Base-by-base conservation (phyloP, 495 filamentous ascomycete species). In the Lophiotrema nucula region DNA sequence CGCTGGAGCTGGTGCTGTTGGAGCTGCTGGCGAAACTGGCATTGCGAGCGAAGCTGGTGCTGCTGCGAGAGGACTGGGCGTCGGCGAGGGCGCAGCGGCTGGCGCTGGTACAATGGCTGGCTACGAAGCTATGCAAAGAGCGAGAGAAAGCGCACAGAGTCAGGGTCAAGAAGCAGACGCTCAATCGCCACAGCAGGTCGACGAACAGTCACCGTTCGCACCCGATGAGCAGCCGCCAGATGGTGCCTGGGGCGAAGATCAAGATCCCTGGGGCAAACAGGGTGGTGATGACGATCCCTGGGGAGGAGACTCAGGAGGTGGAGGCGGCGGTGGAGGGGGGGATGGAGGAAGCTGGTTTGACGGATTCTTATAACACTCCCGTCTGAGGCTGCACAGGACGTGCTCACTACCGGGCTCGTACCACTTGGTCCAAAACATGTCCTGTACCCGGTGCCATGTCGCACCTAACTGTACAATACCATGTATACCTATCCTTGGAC, bases 41-140 rank as follows among this genome's bases (percentile, higher is more conserved):
- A 79, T 77, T 21, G 75, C 59, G 13, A 70, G 39, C 15, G 71
- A 63, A 45, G 70, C 62, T 27, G 71, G 68, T 49, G 72, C 64
- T 8, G 63, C 67, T 19, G 75, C 74, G 15, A 72, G 72, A 16
- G 74, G 70, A 47, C 70, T 73, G 2, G 80, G 77, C 52, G 73
- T 76, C 2, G 66, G 76, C 18, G 78, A 73, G 46, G 70, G 66
- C 10, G 70, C 67, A 15, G 76, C 68, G 47, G 73, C 75, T 10
- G 81, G 81, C 2, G 83, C 82, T 18, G 83, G 81, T 12, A 74
- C 80, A 6, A 77, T 84, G 72, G 82, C 81, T 18, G 84, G 81
- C 12, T 84, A 84, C 66, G 84, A 85, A 64, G 83, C 82, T 0
- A 81, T 85, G 80, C 81, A 82, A 46, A 63, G 80, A 56, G 77